A percentile compares a stretch with the other conserved stretches of the same genome.
Conservation (phyloP, 1,139 yeast genomes). For the Candida sp. region DNA sequence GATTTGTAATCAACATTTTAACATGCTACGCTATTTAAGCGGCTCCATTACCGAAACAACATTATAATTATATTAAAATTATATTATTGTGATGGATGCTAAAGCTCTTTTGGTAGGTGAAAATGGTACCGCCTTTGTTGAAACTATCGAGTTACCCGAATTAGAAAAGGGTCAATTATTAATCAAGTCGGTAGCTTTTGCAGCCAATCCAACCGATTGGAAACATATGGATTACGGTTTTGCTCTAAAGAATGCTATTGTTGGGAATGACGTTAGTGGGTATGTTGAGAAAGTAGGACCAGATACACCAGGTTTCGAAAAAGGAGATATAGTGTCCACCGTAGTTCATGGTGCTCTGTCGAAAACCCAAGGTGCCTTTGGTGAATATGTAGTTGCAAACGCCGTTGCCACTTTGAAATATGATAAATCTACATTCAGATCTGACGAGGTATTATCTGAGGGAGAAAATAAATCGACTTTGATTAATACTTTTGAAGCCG, state of each 20-base stretch:
- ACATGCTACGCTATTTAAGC: too few species aligned
- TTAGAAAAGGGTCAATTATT: slow-evolving; percentile 42
- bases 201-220: slow-evolving; percentile 78
- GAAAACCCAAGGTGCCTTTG: slow-evolving; percentile 51
- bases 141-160: slow-evolving; percentile 18
- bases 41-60: too few species aligned
- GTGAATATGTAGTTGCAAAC: slow-evolving; percentile 49
- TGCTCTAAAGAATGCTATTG: slow-evolving; percentile 38
- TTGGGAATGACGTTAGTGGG: slow-evolving; percentile 64
- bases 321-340: slow-evolving; percentile 40
- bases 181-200: slow-evolving; percentile 55
- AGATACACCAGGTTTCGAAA: slow-evolving; percentile 46
- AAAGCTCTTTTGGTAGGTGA: neutral
- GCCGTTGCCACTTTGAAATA: slow-evolving; percentile 32
- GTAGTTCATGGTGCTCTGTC: slow-evolving; percentile 21
- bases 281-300: slow-evolving; percentile 52
- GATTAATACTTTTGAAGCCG: slow-evolving; percentile 22
- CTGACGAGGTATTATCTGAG: neutral
- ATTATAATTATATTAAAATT: too few species aligned
- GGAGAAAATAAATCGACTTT: slow-evolving; percentile 7
- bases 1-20: too few species aligned
- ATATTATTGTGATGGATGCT: too few species aligned
- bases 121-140: neutral
- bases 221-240: slow-evolving; percentile 39
- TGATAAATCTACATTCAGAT: slow-evolving; percentile 6